phyloP scores from a whole-genome alignment of 2,329 filamentous ascomycete species.

The Incumbomyces delicatus region DNA sequence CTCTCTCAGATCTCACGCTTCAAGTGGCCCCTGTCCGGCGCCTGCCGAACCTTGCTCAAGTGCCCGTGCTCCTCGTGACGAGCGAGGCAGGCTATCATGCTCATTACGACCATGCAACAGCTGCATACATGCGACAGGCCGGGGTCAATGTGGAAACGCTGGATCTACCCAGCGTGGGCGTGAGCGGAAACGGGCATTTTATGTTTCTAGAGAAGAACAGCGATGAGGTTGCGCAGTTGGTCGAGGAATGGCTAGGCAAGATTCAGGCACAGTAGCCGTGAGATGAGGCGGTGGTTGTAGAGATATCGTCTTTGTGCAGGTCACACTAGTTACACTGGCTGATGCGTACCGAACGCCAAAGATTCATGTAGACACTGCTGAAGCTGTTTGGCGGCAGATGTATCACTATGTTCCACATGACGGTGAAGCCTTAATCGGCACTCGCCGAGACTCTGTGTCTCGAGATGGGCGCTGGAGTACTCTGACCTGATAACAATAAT shows the following conservation, averaged over 20 bases:
- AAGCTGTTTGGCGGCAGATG: too few species aligned
- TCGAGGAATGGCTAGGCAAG: not conserved
- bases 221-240: slow-evolving; percentile 6
- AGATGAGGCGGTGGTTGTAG: too few species aligned
- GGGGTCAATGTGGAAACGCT: slow-evolving; percentile 39
- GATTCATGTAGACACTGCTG: too few species aligned
- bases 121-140: slow-evolving; percentile 43
- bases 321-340: too few species aligned
- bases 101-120: slow-evolving; percentile 47
- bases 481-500: too few species aligned
- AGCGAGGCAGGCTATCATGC: slow-evolving; percentile 46
- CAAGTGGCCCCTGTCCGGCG: slow-evolving; percentile 26
- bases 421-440: too few species aligned
- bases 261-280: too few species aligned
- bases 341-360: too few species aligned
- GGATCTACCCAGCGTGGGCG: slow-evolving; percentile 33
- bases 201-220: slow-evolving; percentile 14
- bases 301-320: too few species aligned
- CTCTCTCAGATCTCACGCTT: slow-evolving; percentile 29
- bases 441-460: too few species aligned
- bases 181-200: slow-evolving; percentile 45
- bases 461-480: too few species aligned
- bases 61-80: slow-evolving; percentile 43
- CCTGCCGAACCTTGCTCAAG: slow-evolving; percentile 39
- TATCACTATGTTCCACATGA: too few species aligned